Percentiles rank a stretch among this genome's conserved stretches.
Evolutionary conservation across 2,329 filamentous ascomycete species (phyloP).

Genomic region (Neurospora crassa): DNA sequence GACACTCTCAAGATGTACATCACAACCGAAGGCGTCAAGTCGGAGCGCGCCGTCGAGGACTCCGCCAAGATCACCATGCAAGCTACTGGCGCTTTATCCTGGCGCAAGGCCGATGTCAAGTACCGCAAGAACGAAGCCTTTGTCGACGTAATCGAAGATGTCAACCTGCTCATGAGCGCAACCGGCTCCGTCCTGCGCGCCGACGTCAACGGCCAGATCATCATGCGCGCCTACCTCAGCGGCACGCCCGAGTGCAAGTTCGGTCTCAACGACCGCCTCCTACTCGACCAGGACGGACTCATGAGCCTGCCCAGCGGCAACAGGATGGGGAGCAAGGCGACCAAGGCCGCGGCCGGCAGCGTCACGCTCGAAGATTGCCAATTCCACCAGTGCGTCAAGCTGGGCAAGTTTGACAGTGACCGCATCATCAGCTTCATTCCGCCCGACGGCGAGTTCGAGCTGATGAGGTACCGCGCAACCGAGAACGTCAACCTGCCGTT

Average conservation of each 20-base stretch:
- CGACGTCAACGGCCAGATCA: slow-evolving; percentile 93
- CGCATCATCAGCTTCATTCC: slow-evolving; percentile 95
- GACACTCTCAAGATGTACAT: slow-evolving; percentile 99
- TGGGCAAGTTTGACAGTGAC: slow-evolving; percentile 93
- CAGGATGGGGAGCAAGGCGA: slow-evolving; percentile 73
- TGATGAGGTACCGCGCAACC: slow-evolving; percentile 96
- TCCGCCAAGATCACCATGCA: slow-evolving; percentile 99
- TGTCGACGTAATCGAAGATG: slow-evolving; percentile 97
- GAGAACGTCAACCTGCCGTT: slow-evolving; percentile 98
- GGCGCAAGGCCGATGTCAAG: slow-evolving; percentile 94
- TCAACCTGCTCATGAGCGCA: slow-evolving; percentile 98
- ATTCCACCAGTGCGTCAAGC: slow-evolving; percentile 97
- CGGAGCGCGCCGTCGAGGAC: slow-evolving; percentile 75
- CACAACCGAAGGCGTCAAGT: slow-evolving; percentile 97
- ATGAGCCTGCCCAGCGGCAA: slow-evolving; percentile 63
- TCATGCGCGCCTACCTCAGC: slow-evolving; percentile 96
- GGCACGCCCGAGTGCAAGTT: slow-evolving; percentile 99
- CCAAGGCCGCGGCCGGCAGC: slow-evolving; percentile 87
- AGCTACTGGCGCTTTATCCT: slow-evolving; percentile 91
- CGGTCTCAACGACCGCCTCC: slow-evolving; percentile 86
- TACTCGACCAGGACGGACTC: slow-evolving; percentile 71
- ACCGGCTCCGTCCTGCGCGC: slow-evolving; percentile 89
- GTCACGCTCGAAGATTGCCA: slow-evolving; percentile 97
- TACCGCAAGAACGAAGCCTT: slow-evolving; percentile 99
- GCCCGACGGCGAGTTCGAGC: slow-evolving; percentile 93